phyloP scores from a whole-genome alignment of 2,329 filamentous ascomycete species.

The Mollisia scopiformis region DNA sequence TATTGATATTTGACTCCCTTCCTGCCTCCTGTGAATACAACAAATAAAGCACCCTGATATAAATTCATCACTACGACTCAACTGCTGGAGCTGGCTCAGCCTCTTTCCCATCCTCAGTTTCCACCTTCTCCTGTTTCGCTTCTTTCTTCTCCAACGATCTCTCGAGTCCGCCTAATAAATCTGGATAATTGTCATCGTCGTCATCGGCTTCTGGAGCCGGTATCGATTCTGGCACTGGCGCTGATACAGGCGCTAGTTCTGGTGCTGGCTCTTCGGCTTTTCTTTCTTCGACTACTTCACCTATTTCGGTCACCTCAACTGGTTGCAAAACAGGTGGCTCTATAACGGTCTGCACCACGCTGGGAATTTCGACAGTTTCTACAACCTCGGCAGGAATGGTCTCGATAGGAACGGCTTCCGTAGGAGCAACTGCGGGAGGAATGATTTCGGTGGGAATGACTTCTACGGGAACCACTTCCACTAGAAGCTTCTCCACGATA shows the following conservation, averaged over 20 bases:
- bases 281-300: neutral
- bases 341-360: neutral
- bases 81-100: neutral
- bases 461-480: neutral
- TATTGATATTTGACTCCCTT: too few relatives aligned
- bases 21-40: neutral
- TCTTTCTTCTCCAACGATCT: slow-evolving; percentile 24
- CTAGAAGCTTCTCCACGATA: too few relatives aligned
- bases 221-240: too few relatives aligned
- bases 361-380: slow-evolving; percentile 2
- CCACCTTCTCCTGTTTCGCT: neutral
- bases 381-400: neutral
- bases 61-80: neutral
- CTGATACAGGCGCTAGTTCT: too few relatives aligned
- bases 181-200: slow-evolving; percentile 29
- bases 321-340: slow-evolving; percentile 1
- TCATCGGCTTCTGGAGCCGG: slow-evolving; percentile 9
- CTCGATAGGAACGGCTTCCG: neutral
- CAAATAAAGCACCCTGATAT: neutral
- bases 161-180: slow-evolving; percentile 33
- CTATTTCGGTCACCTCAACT: too few relatives aligned
- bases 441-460: neutral
- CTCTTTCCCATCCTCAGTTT: neutral
- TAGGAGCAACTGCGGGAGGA: too few relatives aligned
- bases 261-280: neutral